These are phyloP conservation scores for Trametes elegans DNA, from an alignment of 768 basidiomycete species.

Conservation along the genomic window DNA sequence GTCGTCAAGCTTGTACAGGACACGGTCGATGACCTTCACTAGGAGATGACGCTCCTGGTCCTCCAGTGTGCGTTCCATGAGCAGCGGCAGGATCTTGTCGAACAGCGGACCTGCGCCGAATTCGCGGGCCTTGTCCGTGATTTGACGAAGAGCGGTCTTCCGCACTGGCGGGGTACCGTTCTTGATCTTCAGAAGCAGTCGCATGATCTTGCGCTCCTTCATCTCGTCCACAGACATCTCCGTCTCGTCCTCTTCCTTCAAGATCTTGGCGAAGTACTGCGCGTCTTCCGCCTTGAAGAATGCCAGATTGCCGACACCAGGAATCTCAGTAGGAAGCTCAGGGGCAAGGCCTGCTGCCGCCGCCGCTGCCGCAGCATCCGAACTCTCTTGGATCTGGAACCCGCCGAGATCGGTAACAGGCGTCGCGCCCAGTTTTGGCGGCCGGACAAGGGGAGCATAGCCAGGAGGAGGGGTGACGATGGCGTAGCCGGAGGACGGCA, in stretches of 20 bases:
- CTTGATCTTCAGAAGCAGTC: conserved; percentile 96
- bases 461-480: conserved; percentile 94
- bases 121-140: conserved; percentile 98
- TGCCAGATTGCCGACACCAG: conserved; percentile 93
- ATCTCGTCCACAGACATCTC: conserved; percentile 93
- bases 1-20: conserved; percentile 98
- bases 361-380: conserved; percentile 83
- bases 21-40: conserved; percentile 98
- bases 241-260: conserved; percentile 94
- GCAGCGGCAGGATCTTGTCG: conserved; percentile 96
- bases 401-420: conserved; percentile 64
- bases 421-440: conserved; percentile 50
- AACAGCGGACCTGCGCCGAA: conserved; percentile 98
- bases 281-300: conserved; percentile 99
- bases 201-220: conserved; percentile 99
- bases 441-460: conserved; percentile 75
- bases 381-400: conserved; percentile 96
- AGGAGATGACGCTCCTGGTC: conserved; percentile 98
- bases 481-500: conserved; percentile 82
- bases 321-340: conserved; percentile 95
- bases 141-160: conserved; percentile 95
- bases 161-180: conserved; percentile 98
- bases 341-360: conserved; percentile 91
- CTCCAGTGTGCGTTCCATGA: conserved; percentile 97
- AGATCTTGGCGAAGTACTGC: conserved; percentile 94